phyloP scores from a whole-genome alignment of 106 monocot genomes.

The Hemerocallis citrina region DNA sequence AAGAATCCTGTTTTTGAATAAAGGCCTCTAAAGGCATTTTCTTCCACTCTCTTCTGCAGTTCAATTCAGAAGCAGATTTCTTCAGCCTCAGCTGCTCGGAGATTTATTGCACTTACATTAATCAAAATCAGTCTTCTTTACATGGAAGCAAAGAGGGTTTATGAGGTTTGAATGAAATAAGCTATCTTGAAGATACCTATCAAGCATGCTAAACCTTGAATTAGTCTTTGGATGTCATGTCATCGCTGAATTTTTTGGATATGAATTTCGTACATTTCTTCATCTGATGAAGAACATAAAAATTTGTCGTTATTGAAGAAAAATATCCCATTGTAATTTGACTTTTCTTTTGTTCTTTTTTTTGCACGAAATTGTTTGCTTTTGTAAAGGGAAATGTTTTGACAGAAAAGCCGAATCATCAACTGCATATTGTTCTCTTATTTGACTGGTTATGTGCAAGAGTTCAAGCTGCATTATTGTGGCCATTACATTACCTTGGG shows the following conservation, averaged over 20 bases:
- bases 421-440: conserved; percentile 14
- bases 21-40: background rate
- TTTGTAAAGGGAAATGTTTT: conserved; percentile 61
- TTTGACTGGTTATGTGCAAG: conserved; percentile 56
- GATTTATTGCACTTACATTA: conserved; percentile 52
- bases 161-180: conserved; percentile 39
- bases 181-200: background rate
- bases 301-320: no score
- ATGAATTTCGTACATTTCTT: background rate
- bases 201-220: background rate
- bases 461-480: conserved; percentile 51
- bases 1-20: background rate
- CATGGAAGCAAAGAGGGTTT: conserved; percentile 75
- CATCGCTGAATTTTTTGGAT: background rate
- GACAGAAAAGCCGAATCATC: conserved; percentile 22
- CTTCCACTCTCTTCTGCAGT: conserved; percentile 22
- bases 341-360: conserved; percentile 2
- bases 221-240: background rate
- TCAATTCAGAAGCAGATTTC: conserved; percentile 76
- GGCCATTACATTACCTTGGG: conserved; percentile 73
- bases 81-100: conserved; percentile 51
- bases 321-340: background rate
- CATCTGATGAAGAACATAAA: no score
- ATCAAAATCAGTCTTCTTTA: conserved; percentile 72
- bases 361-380: conserved; percentile 6